These are phyloP conservation scores for Eryngium alpinum DNA, from an alignment of 140 eudicot species.

Conservation along the genomic window DNA sequence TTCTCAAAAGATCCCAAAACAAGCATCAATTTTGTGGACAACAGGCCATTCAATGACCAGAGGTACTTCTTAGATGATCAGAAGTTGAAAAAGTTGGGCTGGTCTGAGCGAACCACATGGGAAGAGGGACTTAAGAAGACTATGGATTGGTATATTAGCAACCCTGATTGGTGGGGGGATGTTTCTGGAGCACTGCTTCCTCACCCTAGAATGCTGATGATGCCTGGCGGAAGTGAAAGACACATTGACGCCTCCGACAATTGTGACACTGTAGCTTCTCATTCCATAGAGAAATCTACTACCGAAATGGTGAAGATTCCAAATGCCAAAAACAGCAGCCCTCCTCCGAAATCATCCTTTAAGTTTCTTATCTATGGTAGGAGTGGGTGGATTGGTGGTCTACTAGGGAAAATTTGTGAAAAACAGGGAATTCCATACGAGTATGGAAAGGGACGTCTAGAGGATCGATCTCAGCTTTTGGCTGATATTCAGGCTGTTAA, in stretches of 20 bases:
- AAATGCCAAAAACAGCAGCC: not conserved
- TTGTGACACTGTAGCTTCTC: not conserved
- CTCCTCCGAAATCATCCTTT: not conserved
- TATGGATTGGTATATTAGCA: slow-evolving; percentile 68
- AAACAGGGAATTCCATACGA: not conserved
- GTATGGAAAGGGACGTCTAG: not conserved
- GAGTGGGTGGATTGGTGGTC: not conserved
- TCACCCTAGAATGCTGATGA: slow-evolving; percentile 88
- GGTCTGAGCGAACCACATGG: slow-evolving; percentile 78
- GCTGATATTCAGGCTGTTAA: not conserved
- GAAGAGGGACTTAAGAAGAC: slow-evolving; percentile 74
- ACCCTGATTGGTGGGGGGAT: slow-evolving; percentile 96
- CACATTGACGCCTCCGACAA: slow-evolving; percentile 45
- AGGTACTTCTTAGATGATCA: slow-evolving; percentile 71
- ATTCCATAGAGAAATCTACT: not conserved
- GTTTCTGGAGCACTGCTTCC: slow-evolving; percentile 90
- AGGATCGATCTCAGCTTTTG: not conserved
- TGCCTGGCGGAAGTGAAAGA: slow-evolving; percentile 77
- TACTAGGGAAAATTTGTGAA: not conserved
- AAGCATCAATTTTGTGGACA: slow-evolving; percentile 69
- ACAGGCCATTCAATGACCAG: slow-evolving; percentile 77
- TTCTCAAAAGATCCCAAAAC: slow-evolving; percentile 45
- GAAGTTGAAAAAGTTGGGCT: slow-evolving; percentile 64
- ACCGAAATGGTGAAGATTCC: not conserved
- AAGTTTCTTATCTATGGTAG: not conserved